Evolutionary conservation across 108 stramenopile genomes (phyloP), one percentile per base, ranked within the genome.

Genomic region (Skeletonema potamos): DNA sequence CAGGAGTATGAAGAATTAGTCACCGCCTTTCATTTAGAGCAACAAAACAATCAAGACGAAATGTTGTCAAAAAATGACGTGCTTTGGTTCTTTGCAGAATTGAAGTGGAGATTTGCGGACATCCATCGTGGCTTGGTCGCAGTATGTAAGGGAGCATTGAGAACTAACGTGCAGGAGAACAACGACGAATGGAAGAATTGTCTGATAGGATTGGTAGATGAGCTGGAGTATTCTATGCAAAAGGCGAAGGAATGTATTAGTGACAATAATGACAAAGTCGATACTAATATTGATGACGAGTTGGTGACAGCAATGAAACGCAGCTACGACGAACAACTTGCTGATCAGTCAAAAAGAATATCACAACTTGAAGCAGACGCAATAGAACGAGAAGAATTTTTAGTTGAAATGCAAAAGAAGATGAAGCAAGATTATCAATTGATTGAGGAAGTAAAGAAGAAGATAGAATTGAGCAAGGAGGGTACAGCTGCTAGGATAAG

Each of bases 41-140:
- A 70, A 33, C 43, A 36, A 24, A 18, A 46, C 13, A 64, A 60
- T 41, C 22, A 43, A 8, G 73, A 66, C 39, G 70, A 61, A 34
- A 9, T 54, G 27, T 4, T 71, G 1, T n/a, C 65, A 12, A 56
- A 48, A 10, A 46, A 60, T 22, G 76, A 77, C 54, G 36, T 70
- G 7, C 6, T 71, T 29, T 77, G 76, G 76, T 39, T 77, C 18
- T 64, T 77, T 58, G 63, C 54, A 24, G 69, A 77, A 27, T 57
- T 77, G 33, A 62, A 66, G 43, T 77, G 63, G 69, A 39, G 76
- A n/a, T 77, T 70, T 61, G 76, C 70, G 17, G 76, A 77, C 24
- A 77, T 77, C 9, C 27, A 41, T n/a, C 43, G 62, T 0, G 69
- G 48, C 1, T 65, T 41, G 10, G 39, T 41, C 15, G 39, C 39